Base-by-base conservation (phyloP, 495 filamentous ascomycete genomes). In the Annulohypoxylon maeteangense region DNA sequence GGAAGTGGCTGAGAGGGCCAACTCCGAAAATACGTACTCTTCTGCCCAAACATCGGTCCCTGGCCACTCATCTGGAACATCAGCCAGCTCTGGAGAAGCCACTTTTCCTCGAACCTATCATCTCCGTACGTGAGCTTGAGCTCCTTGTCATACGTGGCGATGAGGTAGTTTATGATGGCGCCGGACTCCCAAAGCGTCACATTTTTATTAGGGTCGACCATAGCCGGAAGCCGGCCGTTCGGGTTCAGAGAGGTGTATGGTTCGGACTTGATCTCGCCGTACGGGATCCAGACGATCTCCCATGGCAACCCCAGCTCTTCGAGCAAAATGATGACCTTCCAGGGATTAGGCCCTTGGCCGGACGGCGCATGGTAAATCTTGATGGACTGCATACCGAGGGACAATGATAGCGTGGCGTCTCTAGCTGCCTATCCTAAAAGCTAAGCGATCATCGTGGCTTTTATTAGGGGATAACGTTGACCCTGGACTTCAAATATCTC, bases 1-100 rank as follows among this genome's bases (percentile, higher is more conserved):
- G 4, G 32, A 44, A 20, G 40, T 7, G 23, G 36, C 23, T 32
- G 16, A 34, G 47, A 22, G 6, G 16, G 29, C 7, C 16, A 23
- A 55, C 34, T 32, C 20, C 18, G 20, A 1, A 25, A 44, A 50
- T 31, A 62, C 68, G 29, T 22, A 71, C 62, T 62, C 12, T 79
- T 79, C 70, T 90, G 87, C 11, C 87, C 86, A 66, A 84, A 91
- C 72, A 68, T 90, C 87, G 8, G 90, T 0, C 89, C 90, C 78
- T 92, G 91, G 31, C 89, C 90, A 5, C 84, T 85, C 74, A 85
- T 81, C 80, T 93, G 91, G 81, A 89, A 91, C 77, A 85, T 85
- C 1, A 92, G 82, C 84, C 87, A 93, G 47, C 68, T 68, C 48
- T 80, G 78, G 11, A 74, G 57, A n/a, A 71, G 72, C 60, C 81